Base-by-base conservation (phyloP, 1,284 basidiomycete species). In the Phellopilus nigrolimitatus region DNA sequence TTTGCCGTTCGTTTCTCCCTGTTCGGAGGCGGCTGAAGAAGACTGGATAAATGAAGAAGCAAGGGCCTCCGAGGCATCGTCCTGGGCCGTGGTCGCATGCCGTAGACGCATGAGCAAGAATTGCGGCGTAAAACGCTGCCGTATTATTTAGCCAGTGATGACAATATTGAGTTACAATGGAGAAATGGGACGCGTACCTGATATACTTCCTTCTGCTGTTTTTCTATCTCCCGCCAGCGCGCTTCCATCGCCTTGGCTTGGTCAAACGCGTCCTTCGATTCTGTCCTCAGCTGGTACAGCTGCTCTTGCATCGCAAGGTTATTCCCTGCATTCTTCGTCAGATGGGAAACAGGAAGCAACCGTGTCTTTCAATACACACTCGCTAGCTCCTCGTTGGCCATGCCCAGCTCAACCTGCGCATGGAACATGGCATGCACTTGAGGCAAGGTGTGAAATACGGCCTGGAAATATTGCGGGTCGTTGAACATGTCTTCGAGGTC, bases 401-500 rank as follows among this genome's bases (percentile, higher is more conserved):
- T 71, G 4, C 89, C 84, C 0, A 95, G 74, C 55, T 88, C 84
- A 17, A 84, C 73, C 58, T 93, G 87, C 1, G 82, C 79, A 56
- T 80, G 76, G 54, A 91, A 84, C 53, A 92, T 69, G 10, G 78
- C 74, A 61, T 84, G 82, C 36, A 94, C 89, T 39, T 77, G 75
- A 1, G 81, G 72, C 7, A 95, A 68, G 1, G 88, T 82, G 65
- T 92, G 84, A 59, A 95, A 86, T 55, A 89, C 74, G 4, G 92
- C 88, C 65, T 95, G 88, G 58, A 94, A 93, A 64, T 93, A 93
- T 15, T 74, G 71, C 1, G 84, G 85, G 61, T 95, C 89, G 15
- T 76, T 74, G 19, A 95, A 70, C 15, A 95, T 71, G 64, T 93
- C 90, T 66, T 95, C 88, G n/a, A 97, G 75, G 60, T 93, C 90